Conservation (phyloP, 73 alveolate species). For the Uronychia setigera region DNA sequence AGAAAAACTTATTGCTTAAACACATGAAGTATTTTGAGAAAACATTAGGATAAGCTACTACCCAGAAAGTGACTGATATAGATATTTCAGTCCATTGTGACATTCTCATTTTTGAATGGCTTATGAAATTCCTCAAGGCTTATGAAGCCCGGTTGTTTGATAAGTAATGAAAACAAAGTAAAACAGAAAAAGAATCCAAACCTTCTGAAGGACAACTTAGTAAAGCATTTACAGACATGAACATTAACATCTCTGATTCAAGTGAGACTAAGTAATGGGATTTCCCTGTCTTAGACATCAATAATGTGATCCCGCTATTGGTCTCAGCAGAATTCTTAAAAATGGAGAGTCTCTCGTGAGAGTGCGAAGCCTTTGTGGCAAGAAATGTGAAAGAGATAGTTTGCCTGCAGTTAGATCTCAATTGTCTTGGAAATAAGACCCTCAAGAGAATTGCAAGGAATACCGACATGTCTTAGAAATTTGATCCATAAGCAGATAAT, state of each 20-base stretch:
- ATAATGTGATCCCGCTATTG: slow-evolving; percentile 61
- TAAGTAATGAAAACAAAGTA: neutral
- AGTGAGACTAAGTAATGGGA: too few species aligned
- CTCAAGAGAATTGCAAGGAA: slow-evolving; percentile 47
- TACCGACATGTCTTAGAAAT: slow-evolving; percentile 20
- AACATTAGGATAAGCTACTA: slow-evolving; percentile 26
- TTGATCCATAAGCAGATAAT: slow-evolving; percentile 35
- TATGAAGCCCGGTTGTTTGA: slow-evolving; percentile 20
- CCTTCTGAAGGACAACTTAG: neutral
- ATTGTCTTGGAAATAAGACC: slow-evolving; percentile 49
- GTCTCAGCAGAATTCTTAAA: slow-evolving; percentile 67
- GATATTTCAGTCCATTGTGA: slow-evolving; percentile 77
- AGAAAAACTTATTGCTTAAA: slow-evolving; percentile 50
- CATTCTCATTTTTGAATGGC: slow-evolving; percentile 76
- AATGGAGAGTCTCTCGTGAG: slow-evolving; percentile 53
- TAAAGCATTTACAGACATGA: neutral
- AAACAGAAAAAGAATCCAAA: neutral
- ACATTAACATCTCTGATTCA: neutral
- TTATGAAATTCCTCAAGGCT: slow-evolving; percentile 50
- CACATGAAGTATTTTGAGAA: slow-evolving; percentile 74
- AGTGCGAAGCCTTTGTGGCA: slow-evolving; percentile 58
- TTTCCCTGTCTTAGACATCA: slow-evolving; percentile 25
- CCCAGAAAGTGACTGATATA: slow-evolving; percentile 38
- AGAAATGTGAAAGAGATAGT: slow-evolving; percentile 58
- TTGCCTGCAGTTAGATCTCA: slow-evolving; percentile 61